Evolutionary conservation across 1,139 yeast species (phyloP).

Genomic region (Hyphopichia wangnamkhiaoensis): DNA sequence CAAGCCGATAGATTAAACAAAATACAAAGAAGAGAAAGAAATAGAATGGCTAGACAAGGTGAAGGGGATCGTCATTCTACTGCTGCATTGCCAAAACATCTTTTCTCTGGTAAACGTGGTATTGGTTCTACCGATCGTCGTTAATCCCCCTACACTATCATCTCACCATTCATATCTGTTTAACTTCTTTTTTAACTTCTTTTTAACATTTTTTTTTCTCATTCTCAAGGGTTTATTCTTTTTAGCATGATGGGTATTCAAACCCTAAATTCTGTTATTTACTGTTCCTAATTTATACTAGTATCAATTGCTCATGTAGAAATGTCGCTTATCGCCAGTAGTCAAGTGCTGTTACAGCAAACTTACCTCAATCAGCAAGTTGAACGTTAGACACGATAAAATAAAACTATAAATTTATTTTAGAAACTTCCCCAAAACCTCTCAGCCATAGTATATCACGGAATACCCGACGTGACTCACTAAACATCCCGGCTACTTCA

Average conservation of each 20-base stretch:
- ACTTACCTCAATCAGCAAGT: too few relatives aligned
- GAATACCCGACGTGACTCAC: too few relatives aligned
- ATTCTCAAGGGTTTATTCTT: not conserved
- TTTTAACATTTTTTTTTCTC: not conserved
- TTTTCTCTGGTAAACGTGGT: slow-evolving; percentile 96
- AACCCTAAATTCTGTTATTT: not conserved
- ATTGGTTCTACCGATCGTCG: slow-evolving; percentile 82
- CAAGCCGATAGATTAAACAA: slow-evolving; percentile 88
- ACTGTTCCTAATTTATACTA: too few relatives aligned
- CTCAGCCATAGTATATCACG: too few relatives aligned
- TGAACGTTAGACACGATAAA: too few relatives aligned
- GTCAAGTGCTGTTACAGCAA: too few relatives aligned
- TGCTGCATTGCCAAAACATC: slow-evolving; percentile 87
- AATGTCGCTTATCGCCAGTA: too few relatives aligned
- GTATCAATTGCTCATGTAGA: too few relatives aligned
- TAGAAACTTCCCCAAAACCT: too few relatives aligned
- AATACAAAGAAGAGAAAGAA: slow-evolving; percentile 90
- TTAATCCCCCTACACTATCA: slow-evolving; percentile 23
- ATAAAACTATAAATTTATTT: too few relatives aligned
- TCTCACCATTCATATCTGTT: not conserved
- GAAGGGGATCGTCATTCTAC: slow-evolving; percentile 93
- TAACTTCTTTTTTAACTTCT: not conserved
- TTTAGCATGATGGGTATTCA: too few relatives aligned
- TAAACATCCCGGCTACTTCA: too few relatives aligned
- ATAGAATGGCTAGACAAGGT: slow-evolving; percentile 89